Evolutionary conservation across 139 green algal genomes (phyloP).

Genomic region (Nannochloris sp.): DNA sequence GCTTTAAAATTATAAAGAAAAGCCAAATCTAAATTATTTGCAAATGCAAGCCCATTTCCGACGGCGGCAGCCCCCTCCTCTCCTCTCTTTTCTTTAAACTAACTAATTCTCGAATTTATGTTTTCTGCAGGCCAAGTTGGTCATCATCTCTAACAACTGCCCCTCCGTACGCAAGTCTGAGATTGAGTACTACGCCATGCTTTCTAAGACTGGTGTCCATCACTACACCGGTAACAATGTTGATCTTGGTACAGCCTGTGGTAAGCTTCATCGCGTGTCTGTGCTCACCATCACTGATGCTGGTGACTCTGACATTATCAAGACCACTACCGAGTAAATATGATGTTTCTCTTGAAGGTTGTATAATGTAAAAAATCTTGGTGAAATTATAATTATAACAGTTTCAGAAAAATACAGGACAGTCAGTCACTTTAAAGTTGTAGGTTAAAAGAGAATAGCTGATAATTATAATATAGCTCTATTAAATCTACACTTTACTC

Average conservation of each 20-base stretch:
- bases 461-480: no score
- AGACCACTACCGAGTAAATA: constrained; percentile 38
- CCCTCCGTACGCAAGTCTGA: constrained; percentile 91
- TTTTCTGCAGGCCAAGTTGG: constrained; percentile 82
- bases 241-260: constrained; percentile 96
- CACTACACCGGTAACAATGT: constrained; percentile 99
- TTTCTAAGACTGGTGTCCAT: constrained; percentile 97
- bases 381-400: not conserved
- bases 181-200: constrained; percentile 99
- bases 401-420: no score
- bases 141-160: constrained; percentile 98
- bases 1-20: not conserved
- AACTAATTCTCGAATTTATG: not conserved
- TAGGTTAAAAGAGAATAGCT: no score
- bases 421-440: no score
- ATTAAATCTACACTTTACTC: no score
- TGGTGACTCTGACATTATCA: constrained; percentile 93
- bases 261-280: constrained; percentile 90
- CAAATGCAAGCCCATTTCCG: not conserved
- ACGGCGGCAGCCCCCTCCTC: no score
- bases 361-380: not conserved
- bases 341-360: not conserved
- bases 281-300: constrained; percentile 95
- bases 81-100: not conserved
- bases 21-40: not conserved